phyloP scores from a whole-genome alignment of 352 stramenopile species.

The Achlya hypogyna region DNA sequence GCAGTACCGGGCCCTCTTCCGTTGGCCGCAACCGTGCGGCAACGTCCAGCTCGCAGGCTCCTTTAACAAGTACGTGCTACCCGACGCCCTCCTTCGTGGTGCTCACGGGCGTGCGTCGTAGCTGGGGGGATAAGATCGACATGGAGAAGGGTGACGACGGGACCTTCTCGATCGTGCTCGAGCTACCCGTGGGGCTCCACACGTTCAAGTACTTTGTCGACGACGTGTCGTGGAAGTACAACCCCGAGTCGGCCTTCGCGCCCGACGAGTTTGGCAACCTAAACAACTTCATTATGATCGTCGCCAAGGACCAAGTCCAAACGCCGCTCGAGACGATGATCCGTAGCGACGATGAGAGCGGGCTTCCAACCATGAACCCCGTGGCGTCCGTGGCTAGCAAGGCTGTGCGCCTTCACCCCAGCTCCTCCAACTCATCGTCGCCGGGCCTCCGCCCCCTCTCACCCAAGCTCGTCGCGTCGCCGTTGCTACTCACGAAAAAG shows the following conservation, averaged over 20 bases:
- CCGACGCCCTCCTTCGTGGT: not conserved
- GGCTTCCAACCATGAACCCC: slow-evolving; percentile 66
- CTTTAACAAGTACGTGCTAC: slow-evolving; percentile 64
- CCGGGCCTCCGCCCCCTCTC: not conserved
- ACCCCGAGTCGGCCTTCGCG: slow-evolving; percentile 71
- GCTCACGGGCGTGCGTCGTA: slow-evolving; percentile 20
- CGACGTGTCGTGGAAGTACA: slow-evolving; percentile 64
- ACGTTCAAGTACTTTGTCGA: slow-evolving; percentile 77
- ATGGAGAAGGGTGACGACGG: slow-evolving; percentile 28
- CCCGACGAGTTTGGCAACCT: slow-evolving; percentile 80
- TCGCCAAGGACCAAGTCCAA: slow-evolving; percentile 33
- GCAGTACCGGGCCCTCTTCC: slow-evolving; percentile 10
- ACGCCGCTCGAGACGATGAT: slow-evolving; percentile 60
- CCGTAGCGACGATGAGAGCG: slow-evolving; percentile 32
- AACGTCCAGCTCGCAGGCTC: slow-evolving; percentile 61
- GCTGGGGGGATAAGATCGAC: slow-evolving; percentile 69
- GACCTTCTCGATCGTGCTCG: slow-evolving; percentile 38
- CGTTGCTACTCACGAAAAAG: slow-evolving; percentile 12
- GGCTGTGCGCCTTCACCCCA: slow-evolving; percentile 46
- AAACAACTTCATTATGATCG: slow-evolving; percentile 78
- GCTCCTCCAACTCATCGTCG: not conserved
- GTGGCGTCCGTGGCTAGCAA: slow-evolving; percentile 47
- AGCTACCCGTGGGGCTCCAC: slow-evolving; percentile 53
- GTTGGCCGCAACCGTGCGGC: not conserved
- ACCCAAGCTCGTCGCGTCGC: slow-evolving; percentile 12